Evolutionary conservation across 768 basidiomycete species (phyloP).

Genomic region (Boletus coccyginus): DNA sequence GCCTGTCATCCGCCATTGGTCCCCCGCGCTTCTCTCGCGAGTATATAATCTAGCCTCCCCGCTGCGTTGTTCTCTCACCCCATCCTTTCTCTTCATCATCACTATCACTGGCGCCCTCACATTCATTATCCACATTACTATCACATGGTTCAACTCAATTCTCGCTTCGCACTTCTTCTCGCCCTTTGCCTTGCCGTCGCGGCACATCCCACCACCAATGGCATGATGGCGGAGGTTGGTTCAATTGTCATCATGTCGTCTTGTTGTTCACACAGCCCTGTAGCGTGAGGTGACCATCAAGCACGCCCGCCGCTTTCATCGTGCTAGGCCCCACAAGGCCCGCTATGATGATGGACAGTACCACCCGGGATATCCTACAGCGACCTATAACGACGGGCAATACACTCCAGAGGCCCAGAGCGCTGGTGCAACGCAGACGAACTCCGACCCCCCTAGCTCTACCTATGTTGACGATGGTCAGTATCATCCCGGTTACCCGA

Average conservation of each 20-base stretch:
- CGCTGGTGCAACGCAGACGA: neutral
- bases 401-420: neutral
- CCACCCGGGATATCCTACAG: constrained; percentile 20
- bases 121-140: constrained; percentile 28
- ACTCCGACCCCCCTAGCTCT: neutral
- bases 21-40: neutral
- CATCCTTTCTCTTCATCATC: constrained; percentile 7
- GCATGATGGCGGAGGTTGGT: constrained; percentile 11
- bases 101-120: constrained; percentile 19
- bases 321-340: constrained; percentile 2
- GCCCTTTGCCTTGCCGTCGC: constrained; percentile 26
- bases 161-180: constrained; percentile 30
- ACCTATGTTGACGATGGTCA: constrained; percentile 14
- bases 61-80: neutral
- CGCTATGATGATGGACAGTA: constrained; percentile 22
- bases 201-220: constrained; percentile 11
- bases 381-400: constrained; percentile 1
- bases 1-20: constrained; percentile 15
- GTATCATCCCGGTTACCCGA: constrained; percentile 4
- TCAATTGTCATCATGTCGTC: neutral
- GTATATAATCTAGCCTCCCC: constrained; percentile 21
- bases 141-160: constrained; percentile 28
- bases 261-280: constrained; percentile 2
- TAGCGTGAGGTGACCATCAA: constrained; percentile 7
- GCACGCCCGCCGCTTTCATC: constrained; percentile 17